Evolutionary conservation across 305 asterid genomes (phyloP).

Genomic region (Stenogyne calaminthoides): DNA sequence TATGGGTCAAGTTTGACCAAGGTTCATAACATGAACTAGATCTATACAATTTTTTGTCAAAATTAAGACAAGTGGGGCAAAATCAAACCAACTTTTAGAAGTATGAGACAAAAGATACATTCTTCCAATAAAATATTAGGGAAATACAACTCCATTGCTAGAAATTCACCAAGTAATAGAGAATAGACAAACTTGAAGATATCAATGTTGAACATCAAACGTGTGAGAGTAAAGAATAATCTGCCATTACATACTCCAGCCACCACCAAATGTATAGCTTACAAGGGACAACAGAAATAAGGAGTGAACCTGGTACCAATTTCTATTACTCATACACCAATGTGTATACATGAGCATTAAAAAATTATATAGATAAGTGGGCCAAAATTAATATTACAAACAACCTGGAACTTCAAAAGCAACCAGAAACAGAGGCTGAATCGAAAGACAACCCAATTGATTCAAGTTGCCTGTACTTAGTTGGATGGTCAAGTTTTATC

Average conservation of each 20-base stretch:
- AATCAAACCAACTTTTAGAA: too few species aligned
- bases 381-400: background rate
- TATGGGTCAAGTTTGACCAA: too few species aligned
- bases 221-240: too few species aligned
- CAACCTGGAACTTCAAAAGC: background rate
- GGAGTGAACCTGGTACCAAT: background rate
- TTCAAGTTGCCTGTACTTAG: background rate
- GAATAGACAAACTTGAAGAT: background rate
- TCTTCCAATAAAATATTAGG: too few species aligned
- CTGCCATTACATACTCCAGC: background rate
- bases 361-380: background rate
- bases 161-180: background rate
- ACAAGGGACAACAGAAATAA: too few species aligned
- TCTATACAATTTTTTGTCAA: too few species aligned
- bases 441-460: background rate
- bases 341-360: background rate
- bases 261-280: background rate
- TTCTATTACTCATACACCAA: background rate
- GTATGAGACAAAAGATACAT: too few species aligned
- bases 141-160: background rate
- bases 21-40: too few species aligned
- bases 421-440: slow-evolving; percentile 11
- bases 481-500: background rate
- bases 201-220: background rate
- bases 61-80: too few species aligned